phyloP scores from a whole-genome alignment of 805 yeast genomes.

The Hanseniaspora nectarophila region DNA sequence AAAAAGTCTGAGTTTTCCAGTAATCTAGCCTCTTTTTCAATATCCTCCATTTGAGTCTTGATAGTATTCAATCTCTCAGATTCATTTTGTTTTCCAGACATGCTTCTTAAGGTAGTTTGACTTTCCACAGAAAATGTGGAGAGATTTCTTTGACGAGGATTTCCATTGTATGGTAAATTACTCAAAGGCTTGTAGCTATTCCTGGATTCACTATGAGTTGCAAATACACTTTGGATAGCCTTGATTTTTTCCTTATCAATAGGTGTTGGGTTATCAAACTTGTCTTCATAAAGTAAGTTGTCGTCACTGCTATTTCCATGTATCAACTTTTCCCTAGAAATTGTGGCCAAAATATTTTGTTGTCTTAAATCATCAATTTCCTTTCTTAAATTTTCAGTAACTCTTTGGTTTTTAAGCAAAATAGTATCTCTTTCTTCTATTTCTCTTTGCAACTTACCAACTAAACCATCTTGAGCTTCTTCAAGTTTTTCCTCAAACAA shows the following conservation, averaged over 20 bases:
- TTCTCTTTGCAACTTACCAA: slow-evolving; percentile 55
- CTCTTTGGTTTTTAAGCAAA: slow-evolving; percentile 49
- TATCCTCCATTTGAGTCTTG: slow-evolving; percentile 71
- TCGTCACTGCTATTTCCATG: slow-evolving; percentile 6
- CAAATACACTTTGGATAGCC: slow-evolving; percentile 25
- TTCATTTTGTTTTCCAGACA: slow-evolving; percentile 42
- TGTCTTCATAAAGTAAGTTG: slow-evolving; percentile 5
- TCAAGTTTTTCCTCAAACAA: slow-evolving; percentile 53
- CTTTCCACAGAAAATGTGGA: slow-evolving; percentile 3
- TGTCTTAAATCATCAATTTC: slow-evolving; percentile 63
- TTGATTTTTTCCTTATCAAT: slow-evolving; percentile 24
- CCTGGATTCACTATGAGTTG: slow-evolving; percentile 22
- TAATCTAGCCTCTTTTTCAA: slow-evolving; percentile 74
- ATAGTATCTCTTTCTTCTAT: slow-evolving; percentile 59
- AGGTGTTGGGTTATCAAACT: slow-evolving; percentile 15
- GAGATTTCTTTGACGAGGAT: slow-evolving; percentile 28
- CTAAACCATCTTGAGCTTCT: slow-evolving; percentile 72
- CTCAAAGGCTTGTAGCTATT: slow-evolving; percentile 29
- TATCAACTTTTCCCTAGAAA: slow-evolving; percentile 32
- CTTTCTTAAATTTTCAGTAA: slow-evolving; percentile 46
- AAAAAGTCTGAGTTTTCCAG: slow-evolving; percentile 77
- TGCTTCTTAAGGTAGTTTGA: background rate
- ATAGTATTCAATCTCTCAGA: slow-evolving; percentile 60
- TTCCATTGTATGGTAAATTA: slow-evolving; percentile 20
- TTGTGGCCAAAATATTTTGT: slow-evolving; percentile 43